These are phyloP conservation scores for Yamadazyma phyllophila DNA, from an alignment of 805 yeast species.

Conservation along the genomic window DNA sequence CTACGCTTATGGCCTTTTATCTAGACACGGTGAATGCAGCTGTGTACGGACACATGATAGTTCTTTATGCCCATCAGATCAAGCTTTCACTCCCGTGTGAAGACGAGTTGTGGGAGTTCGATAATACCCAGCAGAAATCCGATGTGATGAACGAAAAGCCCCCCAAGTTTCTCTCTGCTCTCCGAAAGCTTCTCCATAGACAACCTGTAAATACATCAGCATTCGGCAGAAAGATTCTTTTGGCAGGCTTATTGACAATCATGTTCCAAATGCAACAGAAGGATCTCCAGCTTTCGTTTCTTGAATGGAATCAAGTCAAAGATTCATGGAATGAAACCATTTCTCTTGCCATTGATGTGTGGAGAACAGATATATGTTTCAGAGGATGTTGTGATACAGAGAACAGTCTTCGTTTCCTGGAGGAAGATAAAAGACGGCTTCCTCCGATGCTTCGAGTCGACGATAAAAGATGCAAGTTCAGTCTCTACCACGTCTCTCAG, in stretches of 20 bases:
- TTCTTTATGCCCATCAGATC: conserved; percentile 27
- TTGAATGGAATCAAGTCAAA: conserved; percentile 23
- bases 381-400: conserved; percentile 17
- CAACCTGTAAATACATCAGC: conserved; percentile 19
- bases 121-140: conserved; percentile 14
- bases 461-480: conserved; percentile 25
- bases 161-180: conserved; percentile 23
- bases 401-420: conserved; percentile 13
- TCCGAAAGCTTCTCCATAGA: conserved; percentile 21
- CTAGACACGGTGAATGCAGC: conserved; percentile 37
- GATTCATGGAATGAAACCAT: conserved; percentile 28
- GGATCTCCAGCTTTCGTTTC: conserved; percentile 23
- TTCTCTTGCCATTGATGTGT: conserved; percentile 28
- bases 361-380: conserved; percentile 24
- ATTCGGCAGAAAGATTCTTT: conserved; percentile 23
- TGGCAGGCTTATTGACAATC: conserved; percentile 22
- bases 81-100: conserved; percentile 29
- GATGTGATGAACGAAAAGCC: conserved; percentile 16
- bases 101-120: conserved; percentile 28
- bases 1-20: conserved; percentile 32
- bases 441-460: conserved; percentile 20
- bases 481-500: conserved; percentile 28
- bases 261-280: conserved; percentile 28
- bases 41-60: conserved; percentile 29
- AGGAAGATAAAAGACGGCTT: conserved; percentile 9